Conservation (phyloP, 148 eudicot genomes). For the Dianthus caryophyllus region DNA sequence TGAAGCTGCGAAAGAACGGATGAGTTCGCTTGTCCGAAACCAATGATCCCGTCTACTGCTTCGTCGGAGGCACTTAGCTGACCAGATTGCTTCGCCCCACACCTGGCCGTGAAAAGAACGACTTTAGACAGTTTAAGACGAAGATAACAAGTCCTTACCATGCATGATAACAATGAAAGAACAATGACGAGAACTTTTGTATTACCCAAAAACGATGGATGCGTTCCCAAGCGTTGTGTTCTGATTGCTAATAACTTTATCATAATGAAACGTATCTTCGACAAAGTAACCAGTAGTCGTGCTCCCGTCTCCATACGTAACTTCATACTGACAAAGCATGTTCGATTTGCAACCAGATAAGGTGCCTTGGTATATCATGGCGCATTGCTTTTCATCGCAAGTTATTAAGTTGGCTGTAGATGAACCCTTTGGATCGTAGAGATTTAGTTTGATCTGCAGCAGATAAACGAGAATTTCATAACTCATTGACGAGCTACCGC, state of each 20-base stretch:
- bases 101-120: constrained; percentile 36
- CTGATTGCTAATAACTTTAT: constrained; percentile 55
- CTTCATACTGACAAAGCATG: constrained; percentile 47
- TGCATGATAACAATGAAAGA: neutral
- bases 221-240: constrained; percentile 53
- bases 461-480: neutral
- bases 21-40: constrained; percentile 88
- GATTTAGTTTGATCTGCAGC: constrained; percentile 52
- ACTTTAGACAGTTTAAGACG: constrained; percentile 13
- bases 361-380: constrained; percentile 37
- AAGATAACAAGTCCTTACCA: too few relatives aligned
- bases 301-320: constrained; percentile 90
- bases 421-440: constrained; percentile 64
- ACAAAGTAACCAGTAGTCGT: constrained; percentile 71
- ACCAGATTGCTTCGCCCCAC: constrained; percentile 80
- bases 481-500: neutral
- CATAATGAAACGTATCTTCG: constrained; percentile 41
- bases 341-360: constrained; percentile 49
- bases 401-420: constrained; percentile 39
- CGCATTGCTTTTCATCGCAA: constrained; percentile 66
- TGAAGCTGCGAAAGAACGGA: constrained; percentile 87
- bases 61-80: constrained; percentile 58
- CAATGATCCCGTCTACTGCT: constrained; percentile 88
- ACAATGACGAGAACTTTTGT: constrained; percentile 6
- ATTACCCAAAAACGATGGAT: constrained; percentile 57